Base-by-base conservation (phyloP, 75 land plant species). In the Pinus tabuliformis region DNA sequence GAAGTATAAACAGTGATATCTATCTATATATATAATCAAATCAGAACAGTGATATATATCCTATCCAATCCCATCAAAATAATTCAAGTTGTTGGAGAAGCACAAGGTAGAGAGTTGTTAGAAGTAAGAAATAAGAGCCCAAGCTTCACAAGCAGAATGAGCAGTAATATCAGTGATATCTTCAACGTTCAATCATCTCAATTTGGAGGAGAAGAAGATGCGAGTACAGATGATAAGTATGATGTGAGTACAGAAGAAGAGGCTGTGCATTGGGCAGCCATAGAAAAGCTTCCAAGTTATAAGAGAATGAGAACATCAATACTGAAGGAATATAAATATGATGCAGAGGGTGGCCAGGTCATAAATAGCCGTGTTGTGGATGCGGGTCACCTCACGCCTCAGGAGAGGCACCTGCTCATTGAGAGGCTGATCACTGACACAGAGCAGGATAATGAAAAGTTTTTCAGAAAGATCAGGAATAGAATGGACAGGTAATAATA, bases 321-420 rank as follows among this genome's bases (percentile, higher is more conserved):
- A 60, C 57, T 84, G 17, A 72, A 65, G 18, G 60, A 74, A n/a
- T 11, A 11, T 57, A 62, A 70, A 1, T n/a, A 45, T 58, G 60
- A 58, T 24, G 57, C 75, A 3, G 64, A 77, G 15, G 61, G 56
- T 5, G 73, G 11, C 54, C 75, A 57, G 16, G 6, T 7, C 14
- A 60, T 61, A 37, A 63, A 36, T 39, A 77, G 73, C 49, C 52
- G 58, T 39, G 76, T 81, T 24, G 74, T 84, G 14, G 91, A 91
- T 78, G 87, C 88, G 18, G 74, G 77, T 36, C 83, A 87, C 73
- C 82, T 91, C 36, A 81, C 86, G 30, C 83, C 75, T 14, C 20
- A 79, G 26, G 93, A 91, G 75, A 72, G 83, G 52, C 90, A 84
- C 68, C 24, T 79, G 59, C 81, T 88, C 54, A 81, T 90, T 4